Base-by-base conservation (phyloP, 2,329 filamentous ascomycete species). In the Ceratocystis harringtonii region DNA sequence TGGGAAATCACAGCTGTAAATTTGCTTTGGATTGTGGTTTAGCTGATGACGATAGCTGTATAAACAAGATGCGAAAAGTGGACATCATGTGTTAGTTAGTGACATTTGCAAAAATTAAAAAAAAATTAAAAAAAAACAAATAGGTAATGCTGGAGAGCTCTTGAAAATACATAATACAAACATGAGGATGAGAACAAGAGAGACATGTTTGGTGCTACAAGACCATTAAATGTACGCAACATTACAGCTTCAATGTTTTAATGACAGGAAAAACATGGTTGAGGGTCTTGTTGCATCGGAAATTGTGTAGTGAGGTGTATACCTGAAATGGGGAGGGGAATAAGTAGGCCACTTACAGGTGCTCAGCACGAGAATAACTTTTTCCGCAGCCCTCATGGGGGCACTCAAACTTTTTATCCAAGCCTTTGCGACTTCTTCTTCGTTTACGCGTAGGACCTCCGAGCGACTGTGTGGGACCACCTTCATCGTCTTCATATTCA, bases 21-120 rank as follows among this genome's bases (percentile, higher is more conserved):
- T 95, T 73, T 95, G 90, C 76, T 96, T 96, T 19, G 92, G 92
- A 66, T 89, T 88, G 76, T 97, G 94, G 74, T 99, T 99, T 70
- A 97, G 78, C 76, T 97, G 92, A 76, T 97, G 92, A 58, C 94
- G 85, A 77, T 96, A 85, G 58, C 84, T 86, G 68, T 22, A 50
- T 7, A 36, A 15, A 63, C n/a, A 45, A 5, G 19, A 22, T 36
- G 43, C 30, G 28, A 48, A 45, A 12, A n/a, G 44, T 25, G n/a
- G 45, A 55, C 41, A 12, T 32, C 10, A 55, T 55, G 22, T 43
- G 10, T 43, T n/a, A 19, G 19, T 41, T 19, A 50, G 43, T 22
- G 44, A 58, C 2, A 41, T 64, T 15, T 45, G 4, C 30, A 45
- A 6, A 32, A 36, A 28, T 28, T 0, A 28, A n/a, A 28, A 36